Base-by-base conservation (phyloP, 495 filamentous ascomycete species). In the Paragyromitra xinjiangensis region DNA sequence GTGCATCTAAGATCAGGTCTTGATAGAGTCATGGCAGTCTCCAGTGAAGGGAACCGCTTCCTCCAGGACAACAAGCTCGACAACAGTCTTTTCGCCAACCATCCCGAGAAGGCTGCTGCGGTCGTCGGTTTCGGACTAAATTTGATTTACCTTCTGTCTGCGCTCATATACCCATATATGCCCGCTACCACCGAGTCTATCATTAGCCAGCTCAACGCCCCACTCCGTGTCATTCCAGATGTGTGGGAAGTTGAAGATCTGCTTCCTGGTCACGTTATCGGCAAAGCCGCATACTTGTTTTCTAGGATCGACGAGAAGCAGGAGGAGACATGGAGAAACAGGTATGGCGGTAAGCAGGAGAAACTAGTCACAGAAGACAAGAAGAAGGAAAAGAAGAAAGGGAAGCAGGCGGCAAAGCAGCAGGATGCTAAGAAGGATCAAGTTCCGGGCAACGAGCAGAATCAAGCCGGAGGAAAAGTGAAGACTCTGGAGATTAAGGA, bases 81-180 rank as follows among this genome's bases (percentile, higher is more conserved):
- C 84, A 97, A 97, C 84, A 88, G 88, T 48, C 89, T 90, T 69
- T 90, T 94, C 62, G 88, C 89, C 42, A 89, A 90, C 65, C 85
- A 93, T 77, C 94, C 94, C 6, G 89, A 90, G 64, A 88, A 88
- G 50, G 92, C 91, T 75, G 89, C 87, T 8, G 91, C 92, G 3
- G 92, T 97, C 62, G 89, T 95, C 44, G 93, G 94, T 71, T 87
- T 92, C 48, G 92, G 92, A 3, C 85, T 97, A 71, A 94, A 97
- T 84, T 87, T 94, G 66, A 88, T 94, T 74, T 89, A 93, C 83
- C 91, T 98, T 53, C 86, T 97, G 50, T 91, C 93, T 51, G 89
- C 89, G 42, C 80, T 97, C 12, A 86, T 92, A 71, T 88, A 89
- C 42, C 94, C 95, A 9, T 98, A 94, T 84, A 92, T 98, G 86